A percentile compares a stretch with the other conserved stretches of the same genome.
Conservation (phyloP, 2,329 filamentous ascomycete species). For the Cercospora sesami region DNA sequence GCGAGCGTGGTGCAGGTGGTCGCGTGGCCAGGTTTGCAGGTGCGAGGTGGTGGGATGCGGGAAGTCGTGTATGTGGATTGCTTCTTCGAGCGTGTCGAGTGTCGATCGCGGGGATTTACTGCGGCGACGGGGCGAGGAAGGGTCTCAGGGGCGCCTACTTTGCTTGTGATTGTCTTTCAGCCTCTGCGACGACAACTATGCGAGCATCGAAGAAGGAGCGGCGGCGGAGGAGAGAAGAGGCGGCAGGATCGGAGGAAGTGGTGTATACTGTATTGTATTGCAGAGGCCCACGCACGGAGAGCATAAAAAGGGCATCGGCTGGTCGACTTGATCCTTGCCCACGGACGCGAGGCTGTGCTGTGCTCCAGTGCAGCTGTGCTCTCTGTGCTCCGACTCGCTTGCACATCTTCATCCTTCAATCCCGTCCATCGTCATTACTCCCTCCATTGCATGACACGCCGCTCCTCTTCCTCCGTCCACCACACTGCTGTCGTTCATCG, state of each 20-base stretch:
- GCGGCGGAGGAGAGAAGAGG: not conserved
- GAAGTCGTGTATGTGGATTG: not conserved
- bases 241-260: not conserved
- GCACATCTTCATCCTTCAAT: not conserved
- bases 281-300: not conserved
- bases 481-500: not conserved
- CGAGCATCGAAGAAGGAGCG: not conserved
- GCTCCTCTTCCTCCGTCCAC: not conserved
- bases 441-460: not conserved
- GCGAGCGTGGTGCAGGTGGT: not conserved
- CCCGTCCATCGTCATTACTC: not conserved
- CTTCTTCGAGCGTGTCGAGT: not conserved
- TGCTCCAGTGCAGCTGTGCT: not conserved
- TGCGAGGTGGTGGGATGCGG: not conserved
- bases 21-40: constrained; percentile 6
- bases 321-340: not conserved
- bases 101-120: not conserved
- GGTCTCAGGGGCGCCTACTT: not conserved
- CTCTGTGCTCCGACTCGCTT: not conserved
- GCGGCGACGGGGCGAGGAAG: not conserved
- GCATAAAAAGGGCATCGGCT: not conserved
- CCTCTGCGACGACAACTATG: not conserved
- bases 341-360: not conserved
- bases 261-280: not conserved
- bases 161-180: not conserved